Evolutionary conservation across 352 stramenopile genomes (phyloP), one percentile per base, ranked within the genome.

Genomic region (Pseudoperonospora humuli): DNA sequence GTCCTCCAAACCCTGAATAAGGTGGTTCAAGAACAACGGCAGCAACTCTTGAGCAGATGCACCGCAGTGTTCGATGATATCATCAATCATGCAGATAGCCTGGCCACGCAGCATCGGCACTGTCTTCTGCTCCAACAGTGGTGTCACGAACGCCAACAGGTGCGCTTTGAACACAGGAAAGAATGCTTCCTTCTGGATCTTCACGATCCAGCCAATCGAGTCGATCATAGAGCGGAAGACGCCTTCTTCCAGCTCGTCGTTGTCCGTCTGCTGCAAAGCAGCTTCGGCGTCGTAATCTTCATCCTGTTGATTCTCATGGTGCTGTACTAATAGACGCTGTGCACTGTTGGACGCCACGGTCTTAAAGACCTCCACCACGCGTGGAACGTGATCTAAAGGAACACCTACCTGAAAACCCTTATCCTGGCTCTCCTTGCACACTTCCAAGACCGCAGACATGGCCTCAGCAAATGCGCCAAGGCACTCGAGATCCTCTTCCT

Each of bases 71-170:
- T 93, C 81, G 36, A 93, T 84, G 37, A 93, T 69, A 57, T 93
- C 81, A 52, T 93, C 81, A 33, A 93, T 72, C 67, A 88, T 90
- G 68, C 81, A 93, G 51, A 93, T 90, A 37, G 74, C 75, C 45
- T 91, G 79, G 7, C 74, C 74, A 32, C 81, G 81, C 14, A 93
- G 55, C 50, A 85, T 71, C 41, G 69, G 53, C 15, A 86, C 44
- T 7, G 68, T 64, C 42, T 65, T 62, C 24, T 65, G 59, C 36
- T 86, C 74, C 19, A 93, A 61, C 41, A 90, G 61, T 32, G 76
- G 75, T 27, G 59, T 71, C 32, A 93, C 54, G 32, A 86, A 86
- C 20, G 70, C 40, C 41, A 88, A 44, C 40, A 89, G 33, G 32
- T 89, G 74, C 3, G 64, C 18, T 39, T 87, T 65, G 62, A 91